A percentile compares a stretch with the other conserved stretches of the same genome.
These are phyloP conservation scores for Amylostereum areolatum DNA, from an alignment of 1,284 basidiomycete species.

Conservation along the genomic window DNA sequence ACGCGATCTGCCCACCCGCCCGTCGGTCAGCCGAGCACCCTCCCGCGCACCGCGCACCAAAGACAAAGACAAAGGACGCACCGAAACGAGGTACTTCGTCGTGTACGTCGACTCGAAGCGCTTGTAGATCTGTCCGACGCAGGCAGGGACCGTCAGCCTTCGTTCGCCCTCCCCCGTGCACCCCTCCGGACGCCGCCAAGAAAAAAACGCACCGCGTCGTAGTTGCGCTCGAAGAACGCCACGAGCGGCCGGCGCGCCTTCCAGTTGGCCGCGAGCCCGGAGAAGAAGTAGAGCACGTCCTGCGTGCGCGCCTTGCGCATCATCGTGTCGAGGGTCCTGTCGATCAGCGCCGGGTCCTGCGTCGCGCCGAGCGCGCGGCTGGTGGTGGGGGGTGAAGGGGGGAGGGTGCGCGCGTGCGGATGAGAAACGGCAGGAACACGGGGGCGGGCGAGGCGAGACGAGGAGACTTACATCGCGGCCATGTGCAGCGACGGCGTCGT, in stretches of 20 bases:
- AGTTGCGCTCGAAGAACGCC: slow-evolving; percentile 53
- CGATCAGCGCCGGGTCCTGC: slow-evolving; percentile 39
- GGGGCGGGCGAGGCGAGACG: background rate
- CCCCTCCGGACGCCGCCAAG: background rate
- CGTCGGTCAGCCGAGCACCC: no score
- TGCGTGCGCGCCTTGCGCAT: slow-evolving; percentile 54
- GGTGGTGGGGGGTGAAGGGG: no score
- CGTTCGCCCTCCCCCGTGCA: no score
- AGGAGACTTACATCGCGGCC: slow-evolving; percentile 55
- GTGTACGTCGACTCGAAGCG: slow-evolving; percentile 69
- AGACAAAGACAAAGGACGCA: slow-evolving; percentile 22
- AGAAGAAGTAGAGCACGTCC: slow-evolving; percentile 56
- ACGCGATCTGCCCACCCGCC: slow-evolving; percentile 37
- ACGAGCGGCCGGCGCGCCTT: slow-evolving; percentile 35
- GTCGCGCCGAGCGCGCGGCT: slow-evolving; percentile 39
- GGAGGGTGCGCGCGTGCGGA: no score
- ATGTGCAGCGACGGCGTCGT: slow-evolving; percentile 67
- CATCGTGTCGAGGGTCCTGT: slow-evolving; percentile 57
- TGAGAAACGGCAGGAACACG: background rate
- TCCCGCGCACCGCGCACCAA: background rate
- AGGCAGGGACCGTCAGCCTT: background rate
- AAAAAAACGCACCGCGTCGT: slow-evolving; percentile 44
- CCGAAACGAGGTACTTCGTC: slow-evolving; percentile 44
- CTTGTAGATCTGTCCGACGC: slow-evolving; percentile 48
- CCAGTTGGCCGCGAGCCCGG: slow-evolving; percentile 37